Evolutionary conservation across 257 asterid genomes (phyloP), one percentile per base, ranked within the genome.

Genomic region (Voacanga thouarsii): DNA sequence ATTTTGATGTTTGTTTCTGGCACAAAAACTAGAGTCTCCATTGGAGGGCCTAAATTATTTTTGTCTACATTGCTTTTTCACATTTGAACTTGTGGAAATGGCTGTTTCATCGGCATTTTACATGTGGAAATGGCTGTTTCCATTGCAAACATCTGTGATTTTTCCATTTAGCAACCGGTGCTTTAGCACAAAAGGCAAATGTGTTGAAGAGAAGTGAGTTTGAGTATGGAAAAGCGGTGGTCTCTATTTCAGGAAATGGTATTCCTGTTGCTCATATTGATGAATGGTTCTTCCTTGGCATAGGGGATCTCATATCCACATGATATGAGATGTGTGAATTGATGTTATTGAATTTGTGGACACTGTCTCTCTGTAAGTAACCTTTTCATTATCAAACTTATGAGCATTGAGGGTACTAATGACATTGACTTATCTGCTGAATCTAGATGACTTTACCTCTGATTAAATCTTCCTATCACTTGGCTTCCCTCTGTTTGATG

Each of bases 181-280:
- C 53, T 73, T 84, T 75, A 76, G 71, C 72, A 44, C 83, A 85
- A 87, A 74, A 81, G 86, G 74, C 87, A 77, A 87, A 83, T 39
- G 75, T 77, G 43, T n/a, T n/a, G n/a, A n/a, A n/a, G n/a, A n/a
- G n/a, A n/a, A n/a, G n/a, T n/a, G n/a, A n/a, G n/a, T n/a, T 75
- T 49, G 79, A 86, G 76, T 75, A 90, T 90, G 96, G 94, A 81
- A 85, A 87, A 72, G 26, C 83, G 77, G 76, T 85, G 87, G 66
- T 77, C 65, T 82, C 53, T 82, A 47, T 80, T 82, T 56, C 85
- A 87, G 87, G 81, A 79, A 79, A 72, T 88, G 69, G 90, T 80
- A 33, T 80, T 91, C 65, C 80, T 93, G 67, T 75, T 84, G 80
- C 77, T 89, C 84, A 82, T 81, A 79, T 86, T 90, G 80, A 75